Base-by-base conservation (phyloP, 2,329 filamentous ascomycete genomes). In the Alternaria gansuensis region DNA sequence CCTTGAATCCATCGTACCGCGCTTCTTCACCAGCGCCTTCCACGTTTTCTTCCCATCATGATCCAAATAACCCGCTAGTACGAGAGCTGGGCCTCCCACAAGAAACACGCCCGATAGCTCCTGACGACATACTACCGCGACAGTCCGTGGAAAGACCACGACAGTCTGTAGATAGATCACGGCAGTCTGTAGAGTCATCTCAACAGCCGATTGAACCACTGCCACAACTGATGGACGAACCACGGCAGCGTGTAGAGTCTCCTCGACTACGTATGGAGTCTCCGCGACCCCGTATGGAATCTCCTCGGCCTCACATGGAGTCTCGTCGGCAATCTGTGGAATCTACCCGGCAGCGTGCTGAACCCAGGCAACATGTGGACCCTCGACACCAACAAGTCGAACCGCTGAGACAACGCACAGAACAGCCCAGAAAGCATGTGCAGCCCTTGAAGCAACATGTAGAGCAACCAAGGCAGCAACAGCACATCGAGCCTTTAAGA, bases 1-100 rank as follows among this genome's bases (percentile, higher is more conserved):
- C 90, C 54, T 97, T 97, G 79, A 99, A 99, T 72, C 94, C 96
- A 17, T 91, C 93, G 0, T 98, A 96, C 82, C 87, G 96, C 62
- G 93, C 90, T n/a, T 96, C 95, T 0, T 99, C 95, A 7, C 95
- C 96, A 1, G 93, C 97, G 73, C 94, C 94, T 10, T 97, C 95
- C 3, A 92, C 89, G 1, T 96, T 91, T 67, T 92, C 96, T 72
- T 96, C 93, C 34, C 93, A 97, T 67, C 91, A 97, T 75, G 93
- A 97, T 71, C 91, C 92, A 2, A 87, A 93, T 69, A 90, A 89
- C 6, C 85, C 86, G 41, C 80, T 95, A 56, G 89, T 89, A 7
- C 84, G 87, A 54, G 88, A 92, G 62, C 79, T 95, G 75, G 87
- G 84, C 17, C 88, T 88, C 40, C 73, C 67, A 56, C 71, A 68